These are phyloP conservation scores for Cadophora sp. DNA, from an alignment of 2,329 filamentous ascomycete genomes.

Conservation along the genomic window DNA sequence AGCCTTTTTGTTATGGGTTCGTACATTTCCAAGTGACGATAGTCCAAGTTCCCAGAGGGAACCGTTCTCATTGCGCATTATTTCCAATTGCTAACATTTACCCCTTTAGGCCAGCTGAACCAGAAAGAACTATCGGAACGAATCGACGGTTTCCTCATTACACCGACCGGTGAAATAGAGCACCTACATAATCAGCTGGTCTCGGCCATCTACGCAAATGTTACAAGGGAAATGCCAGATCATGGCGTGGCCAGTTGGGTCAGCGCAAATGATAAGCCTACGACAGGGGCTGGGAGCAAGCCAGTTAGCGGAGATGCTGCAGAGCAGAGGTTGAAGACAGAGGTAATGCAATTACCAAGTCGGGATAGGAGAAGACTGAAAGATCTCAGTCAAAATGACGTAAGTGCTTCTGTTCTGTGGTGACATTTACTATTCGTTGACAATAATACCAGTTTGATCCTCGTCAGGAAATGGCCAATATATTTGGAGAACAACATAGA, in stretches of 20 bases:
- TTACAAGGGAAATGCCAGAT: slow-evolving; percentile 73
- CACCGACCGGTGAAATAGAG: slow-evolving; percentile 59
- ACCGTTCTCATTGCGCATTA: neutral
- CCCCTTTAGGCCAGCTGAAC: slow-evolving; percentile 62
- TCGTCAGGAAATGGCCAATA: slow-evolving; percentile 42
- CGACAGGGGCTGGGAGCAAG: slow-evolving; percentile 62
- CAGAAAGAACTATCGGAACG: slow-evolving; percentile 65
- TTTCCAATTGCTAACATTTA: slow-evolving; percentile 43
- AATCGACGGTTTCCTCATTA: slow-evolving; percentile 66
- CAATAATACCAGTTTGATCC: slow-evolving; percentile 41
- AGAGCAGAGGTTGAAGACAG: slow-evolving; percentile 69
- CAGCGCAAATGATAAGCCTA: slow-evolving; percentile 73
- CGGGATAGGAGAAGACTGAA: slow-evolving; percentile 72
- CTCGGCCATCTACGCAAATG: slow-evolving; percentile 71
- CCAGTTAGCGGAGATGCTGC: slow-evolving; percentile 69
- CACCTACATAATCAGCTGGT: slow-evolving; percentile 74
- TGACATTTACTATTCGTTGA: neutral
- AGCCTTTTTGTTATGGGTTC: slow-evolving; percentile 69
- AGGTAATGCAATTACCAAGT: slow-evolving; percentile 74
- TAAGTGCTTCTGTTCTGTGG: slow-evolving; percentile 46
- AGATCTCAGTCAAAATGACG: slow-evolving; percentile 67
- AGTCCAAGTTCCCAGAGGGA: neutral
- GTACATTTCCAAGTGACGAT: slow-evolving; percentile 24
- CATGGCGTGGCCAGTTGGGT: slow-evolving; percentile 73
- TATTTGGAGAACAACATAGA: slow-evolving; percentile 46